A percentile compares a stretch with the other conserved stretches of the same genome.
Conservation (phyloP, 768 basidiomycete species). For the Auriscalpium microsporum region DNA sequence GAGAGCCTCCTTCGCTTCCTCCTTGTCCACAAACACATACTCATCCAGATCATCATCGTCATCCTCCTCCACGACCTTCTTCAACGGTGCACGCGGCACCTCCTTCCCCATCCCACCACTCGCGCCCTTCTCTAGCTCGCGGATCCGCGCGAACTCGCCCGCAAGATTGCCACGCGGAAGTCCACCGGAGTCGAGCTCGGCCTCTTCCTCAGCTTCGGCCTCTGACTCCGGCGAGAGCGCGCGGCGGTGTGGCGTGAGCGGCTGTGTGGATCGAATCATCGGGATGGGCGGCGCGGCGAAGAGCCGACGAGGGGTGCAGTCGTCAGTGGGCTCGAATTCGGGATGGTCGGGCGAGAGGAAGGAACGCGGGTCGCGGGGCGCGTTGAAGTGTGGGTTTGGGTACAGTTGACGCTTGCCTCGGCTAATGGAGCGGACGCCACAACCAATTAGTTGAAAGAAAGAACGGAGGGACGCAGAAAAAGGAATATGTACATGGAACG, state of each 20-base stretch:
- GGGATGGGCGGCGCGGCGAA: constrained; percentile 4
- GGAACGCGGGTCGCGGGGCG: constrained; percentile 5
- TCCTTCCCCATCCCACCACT: background rate
- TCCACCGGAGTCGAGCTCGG: background rate
- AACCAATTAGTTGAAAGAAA: background rate
- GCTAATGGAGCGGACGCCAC: background rate
- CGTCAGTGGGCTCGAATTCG: constrained; percentile 14
- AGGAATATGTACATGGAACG: background rate
- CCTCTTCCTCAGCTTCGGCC: constrained; percentile 4
- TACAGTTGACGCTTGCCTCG: constrained; percentile 13
- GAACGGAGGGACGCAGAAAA: background rate
- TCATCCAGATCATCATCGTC: background rate
- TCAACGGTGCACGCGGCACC: background rate
- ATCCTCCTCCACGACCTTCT: background rate
- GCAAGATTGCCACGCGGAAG: constrained; percentile 6
- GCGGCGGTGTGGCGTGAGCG: background rate
- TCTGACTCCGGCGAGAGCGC: constrained; percentile 6
- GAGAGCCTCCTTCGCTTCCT: background rate
- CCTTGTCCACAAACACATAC: background rate
- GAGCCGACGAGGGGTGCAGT: constrained; percentile 13
- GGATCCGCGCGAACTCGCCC: constrained; percentile 9
- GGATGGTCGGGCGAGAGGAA: constrained; percentile 10
- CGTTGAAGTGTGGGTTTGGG: constrained; percentile 13
- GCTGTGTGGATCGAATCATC: background rate
- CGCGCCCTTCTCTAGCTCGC: constrained; percentile 5